Percentiles rank a stretch among this genome's conserved stretches.
phyloP scores from a whole-genome alignment of 176 grass and related monocot species.

The Eleusine indica region DNA sequence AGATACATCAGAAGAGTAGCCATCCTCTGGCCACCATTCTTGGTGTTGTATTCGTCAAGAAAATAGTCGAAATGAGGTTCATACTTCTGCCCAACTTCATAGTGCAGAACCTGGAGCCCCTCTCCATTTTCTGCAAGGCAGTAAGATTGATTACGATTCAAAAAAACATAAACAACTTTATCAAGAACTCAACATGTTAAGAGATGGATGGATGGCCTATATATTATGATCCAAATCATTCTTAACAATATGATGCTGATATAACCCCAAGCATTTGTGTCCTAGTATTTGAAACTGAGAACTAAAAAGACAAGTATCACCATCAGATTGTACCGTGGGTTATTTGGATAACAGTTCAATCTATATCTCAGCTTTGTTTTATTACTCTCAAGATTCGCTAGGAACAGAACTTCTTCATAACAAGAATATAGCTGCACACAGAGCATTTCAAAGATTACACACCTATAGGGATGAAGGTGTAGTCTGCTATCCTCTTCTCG shows the following conservation, averaged over 20 bases:
- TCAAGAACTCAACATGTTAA: not conserved
- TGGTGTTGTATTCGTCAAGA: slow-evolving; percentile 81
- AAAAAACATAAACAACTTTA: not conserved
- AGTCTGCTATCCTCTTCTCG: slow-evolving; percentile 94
- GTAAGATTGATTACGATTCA: not conserved
- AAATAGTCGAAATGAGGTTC: slow-evolving; percentile 95
- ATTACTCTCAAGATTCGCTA: not conserved
- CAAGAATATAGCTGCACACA: not conserved
- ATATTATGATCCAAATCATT: not conserved
- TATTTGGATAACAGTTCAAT: not conserved
- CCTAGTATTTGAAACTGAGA: not conserved
- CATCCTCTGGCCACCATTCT: slow-evolving; percentile 90
- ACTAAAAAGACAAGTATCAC: not conserved
- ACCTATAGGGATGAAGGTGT: slow-evolving; percentile 90
- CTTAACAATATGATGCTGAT: not conserved
- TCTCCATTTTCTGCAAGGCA: slow-evolving; percentile 71
- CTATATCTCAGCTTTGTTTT: not conserved
- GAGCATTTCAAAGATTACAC: not conserved
- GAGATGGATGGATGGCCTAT: not conserved
- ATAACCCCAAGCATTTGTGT: not conserved
- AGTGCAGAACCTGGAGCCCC: slow-evolving; percentile 89
- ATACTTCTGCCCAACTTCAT: slow-evolving; percentile 97
- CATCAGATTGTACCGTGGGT: not conserved
- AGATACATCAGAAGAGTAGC: slow-evolving; percentile 98
- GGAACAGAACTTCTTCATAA: not conserved